Conservation (phyloP, 768 basidiomycete genomes). For the Ephemerocybe angulata region DNA sequence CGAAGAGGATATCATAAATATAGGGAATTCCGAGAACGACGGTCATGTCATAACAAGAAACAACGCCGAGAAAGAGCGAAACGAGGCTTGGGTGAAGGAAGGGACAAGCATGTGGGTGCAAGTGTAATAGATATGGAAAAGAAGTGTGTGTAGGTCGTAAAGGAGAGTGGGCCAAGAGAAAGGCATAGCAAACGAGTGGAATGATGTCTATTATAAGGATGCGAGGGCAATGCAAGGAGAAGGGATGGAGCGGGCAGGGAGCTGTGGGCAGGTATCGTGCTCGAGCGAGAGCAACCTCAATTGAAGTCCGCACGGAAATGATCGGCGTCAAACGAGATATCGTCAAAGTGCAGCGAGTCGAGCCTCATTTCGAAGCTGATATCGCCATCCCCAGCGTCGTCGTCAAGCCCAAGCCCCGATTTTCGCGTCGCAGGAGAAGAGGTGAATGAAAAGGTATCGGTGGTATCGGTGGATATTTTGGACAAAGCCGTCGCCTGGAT, state of each 20-base stretch:
- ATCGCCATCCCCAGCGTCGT: constrained; percentile 27
- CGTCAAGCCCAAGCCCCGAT: constrained; percentile 1
- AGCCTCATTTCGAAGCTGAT: constrained; percentile 61
- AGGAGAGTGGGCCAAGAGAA: too few species aligned
- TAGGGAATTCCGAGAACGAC: too few species aligned
- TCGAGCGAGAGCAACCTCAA: background rate
- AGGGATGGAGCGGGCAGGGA: background rate
- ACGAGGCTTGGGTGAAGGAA: too few species aligned
- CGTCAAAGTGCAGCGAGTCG: constrained; percentile 72
- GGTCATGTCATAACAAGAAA: too few species aligned
- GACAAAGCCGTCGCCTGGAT: background rate
- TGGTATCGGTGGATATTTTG: background rate
- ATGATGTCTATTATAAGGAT: too few species aligned
- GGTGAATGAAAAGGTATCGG: background rate
- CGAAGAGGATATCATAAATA: too few species aligned
- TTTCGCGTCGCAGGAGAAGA: background rate
- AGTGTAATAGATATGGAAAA: too few species aligned
- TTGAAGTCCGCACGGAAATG: constrained; percentile 32
- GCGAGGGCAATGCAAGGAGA: constrained; percentile 1
- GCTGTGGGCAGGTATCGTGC: background rate
- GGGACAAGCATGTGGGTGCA: too few species aligned
- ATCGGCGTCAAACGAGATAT: constrained; percentile 63
- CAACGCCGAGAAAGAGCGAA: too few species aligned
- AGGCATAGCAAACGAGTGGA: too few species aligned
- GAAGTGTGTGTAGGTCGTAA: too few species aligned